Evolutionary conservation across 108 stramenopile species (phyloP).

Genomic region (Cyclotella baltica): DNA sequence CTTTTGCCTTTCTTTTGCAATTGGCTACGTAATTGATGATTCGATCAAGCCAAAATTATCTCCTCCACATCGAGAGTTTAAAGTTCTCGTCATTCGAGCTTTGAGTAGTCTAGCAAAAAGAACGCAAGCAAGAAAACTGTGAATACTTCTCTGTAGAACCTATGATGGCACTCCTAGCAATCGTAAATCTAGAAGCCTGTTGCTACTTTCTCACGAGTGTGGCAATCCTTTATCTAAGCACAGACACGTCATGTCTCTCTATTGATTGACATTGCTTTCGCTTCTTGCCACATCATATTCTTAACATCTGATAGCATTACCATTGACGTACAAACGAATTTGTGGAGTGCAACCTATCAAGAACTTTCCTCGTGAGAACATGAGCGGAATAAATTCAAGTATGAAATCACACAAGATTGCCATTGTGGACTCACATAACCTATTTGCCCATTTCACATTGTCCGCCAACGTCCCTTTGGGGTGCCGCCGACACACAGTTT

Average conservation of each 20-base stretch:
- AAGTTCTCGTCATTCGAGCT: slow-evolving; percentile 19
- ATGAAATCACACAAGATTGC: too few species aligned
- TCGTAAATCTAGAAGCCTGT: slow-evolving; percentile 19
- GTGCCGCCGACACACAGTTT: slow-evolving; percentile 57
- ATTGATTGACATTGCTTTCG: slow-evolving; percentile 58
- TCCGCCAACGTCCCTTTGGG: slow-evolving; percentile 46
- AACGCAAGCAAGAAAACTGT: slow-evolving; percentile 30
- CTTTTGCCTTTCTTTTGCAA: slow-evolving; percentile 23
- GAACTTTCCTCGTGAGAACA: background rate
- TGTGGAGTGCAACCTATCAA: slow-evolving; percentile 32
- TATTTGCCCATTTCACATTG: slow-evolving; percentile 64
- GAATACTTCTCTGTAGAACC: slow-evolving; percentile 28
- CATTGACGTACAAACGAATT: slow-evolving; percentile 49
- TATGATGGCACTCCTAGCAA: slow-evolving; percentile 20
- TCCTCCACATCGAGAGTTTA: slow-evolving; percentile 34
- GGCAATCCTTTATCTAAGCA: slow-evolving; percentile 53
- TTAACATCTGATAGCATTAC: slow-evolving; percentile 63
- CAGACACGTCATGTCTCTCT: slow-evolving; percentile 50
- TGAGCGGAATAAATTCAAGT: too few species aligned
- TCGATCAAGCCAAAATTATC: slow-evolving; percentile 41
- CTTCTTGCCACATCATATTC: slow-evolving; percentile 58
- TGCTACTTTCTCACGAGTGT: slow-evolving; percentile 39
- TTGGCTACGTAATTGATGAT: slow-evolving; percentile 15
- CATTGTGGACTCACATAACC: slow-evolving; percentile 23
- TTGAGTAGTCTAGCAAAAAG: slow-evolving; percentile 25